These are phyloP conservation scores for Phytophthora litchii DNA, from an alignment of 352 stramenopile species.

Conservation along the genomic window DNA sequence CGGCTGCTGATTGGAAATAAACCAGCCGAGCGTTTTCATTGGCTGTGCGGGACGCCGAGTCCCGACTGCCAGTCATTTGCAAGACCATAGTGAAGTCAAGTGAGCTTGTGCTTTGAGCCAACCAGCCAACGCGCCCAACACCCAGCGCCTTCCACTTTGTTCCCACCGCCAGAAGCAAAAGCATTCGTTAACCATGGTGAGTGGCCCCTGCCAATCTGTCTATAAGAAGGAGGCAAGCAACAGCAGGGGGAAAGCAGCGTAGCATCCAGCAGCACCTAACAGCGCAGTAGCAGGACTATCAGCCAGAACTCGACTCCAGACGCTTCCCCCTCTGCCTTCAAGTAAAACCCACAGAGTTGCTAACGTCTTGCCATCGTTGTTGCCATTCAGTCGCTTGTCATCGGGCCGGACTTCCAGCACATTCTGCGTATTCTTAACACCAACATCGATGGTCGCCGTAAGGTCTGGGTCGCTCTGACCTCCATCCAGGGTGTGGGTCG, in stretches of 20 bases:
- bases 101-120: constrained; percentile 41
- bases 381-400: constrained; percentile 82
- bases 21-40: constrained; percentile 34
- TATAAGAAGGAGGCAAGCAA: constrained; percentile 11
- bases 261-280: constrained; percentile 12
- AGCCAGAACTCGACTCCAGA: not conserved
- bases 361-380: constrained; percentile 21
- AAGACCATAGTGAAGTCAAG: constrained; percentile 67
- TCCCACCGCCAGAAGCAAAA: constrained; percentile 86
- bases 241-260: not conserved
- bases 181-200: constrained; percentile 85
- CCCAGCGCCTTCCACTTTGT: constrained; percentile 59
- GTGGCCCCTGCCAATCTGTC: constrained; percentile 18
- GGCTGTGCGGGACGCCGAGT: constrained; percentile 42
- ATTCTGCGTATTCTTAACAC: constrained; percentile 99
- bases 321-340: constrained; percentile 1
- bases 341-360: constrained; percentile 2
- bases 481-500: constrained; percentile 87
- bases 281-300: constrained; percentile 10
- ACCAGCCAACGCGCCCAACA: constrained; percentile 19
- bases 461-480: constrained; percentile 87
- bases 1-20: constrained; percentile 40
- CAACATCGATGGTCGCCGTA: constrained; percentile 99
- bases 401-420: constrained; percentile 98
- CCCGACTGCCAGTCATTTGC: constrained; percentile 85